phyloP scores from a whole-genome alignment of 805 yeast genomes.

The Cyberlindnera bimundalis region DNA sequence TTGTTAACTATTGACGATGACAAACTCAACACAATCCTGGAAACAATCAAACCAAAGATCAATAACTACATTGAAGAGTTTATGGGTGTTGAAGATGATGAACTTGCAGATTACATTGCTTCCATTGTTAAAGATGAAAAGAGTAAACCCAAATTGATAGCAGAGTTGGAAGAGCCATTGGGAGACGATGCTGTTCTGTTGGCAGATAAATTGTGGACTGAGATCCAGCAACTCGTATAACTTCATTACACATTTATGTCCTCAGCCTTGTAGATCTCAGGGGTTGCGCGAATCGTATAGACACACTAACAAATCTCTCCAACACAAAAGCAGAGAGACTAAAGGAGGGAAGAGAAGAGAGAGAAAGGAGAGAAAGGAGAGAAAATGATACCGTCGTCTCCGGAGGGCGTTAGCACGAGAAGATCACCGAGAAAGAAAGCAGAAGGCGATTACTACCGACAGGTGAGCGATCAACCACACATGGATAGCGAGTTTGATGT shows the following conservation, averaged over 20 bases:
- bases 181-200: conserved; percentile 46
- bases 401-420: background rate
- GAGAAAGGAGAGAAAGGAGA: too few relatives aligned
- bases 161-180: conserved; percentile 47
- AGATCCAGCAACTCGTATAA: conserved; percentile 7
- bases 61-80: conserved; percentile 46
- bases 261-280: too few relatives aligned
- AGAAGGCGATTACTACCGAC: background rate
- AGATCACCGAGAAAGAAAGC: background rate
- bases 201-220: conserved; percentile 39
- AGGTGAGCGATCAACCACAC: conserved; percentile 1
- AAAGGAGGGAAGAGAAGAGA: too few relatives aligned
- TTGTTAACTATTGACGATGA: conserved; percentile 13
- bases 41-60: conserved; percentile 34
- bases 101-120: conserved; percentile 42
- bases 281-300: too few relatives aligned
- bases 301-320: too few relatives aligned
- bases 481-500: background rate
- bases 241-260: too few relatives aligned
- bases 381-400: too few relatives aligned
- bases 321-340: too few relatives aligned
- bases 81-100: conserved; percentile 51
- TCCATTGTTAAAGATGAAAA: conserved; percentile 36
- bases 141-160: conserved; percentile 32
- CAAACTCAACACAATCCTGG: conserved; percentile 19